These are phyloP conservation scores for Endocladia muricata DNA, from an alignment of 31 red algal species.

Conservation along the genomic window DNA sequence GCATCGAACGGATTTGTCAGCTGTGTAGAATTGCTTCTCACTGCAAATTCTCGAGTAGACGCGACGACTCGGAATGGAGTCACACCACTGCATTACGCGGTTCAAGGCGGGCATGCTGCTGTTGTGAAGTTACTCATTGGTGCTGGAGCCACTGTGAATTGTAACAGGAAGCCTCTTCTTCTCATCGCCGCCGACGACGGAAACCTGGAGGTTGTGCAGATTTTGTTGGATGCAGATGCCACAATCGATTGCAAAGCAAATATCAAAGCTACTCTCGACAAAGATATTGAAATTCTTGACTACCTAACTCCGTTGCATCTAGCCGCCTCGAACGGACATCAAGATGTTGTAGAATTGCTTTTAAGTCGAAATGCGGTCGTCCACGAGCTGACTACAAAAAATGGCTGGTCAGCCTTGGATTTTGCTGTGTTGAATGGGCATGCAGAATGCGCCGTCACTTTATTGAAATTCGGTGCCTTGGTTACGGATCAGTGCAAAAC, in stretches of 20 bases:
- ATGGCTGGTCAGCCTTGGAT: slow-evolving; percentile 85
- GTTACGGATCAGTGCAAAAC: slow-evolving; percentile 81
- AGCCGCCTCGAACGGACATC: slow-evolving; percentile 79
- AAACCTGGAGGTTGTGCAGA: slow-evolving; percentile 67
- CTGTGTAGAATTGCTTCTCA: slow-evolving; percentile 54
- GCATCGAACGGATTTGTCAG: slow-evolving; percentile 65
- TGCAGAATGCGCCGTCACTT: slow-evolving; percentile 61
- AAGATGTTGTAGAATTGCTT: slow-evolving; percentile 79
- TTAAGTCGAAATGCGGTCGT: slow-evolving; percentile 68
- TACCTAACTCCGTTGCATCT: slow-evolving; percentile 83
- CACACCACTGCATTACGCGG: slow-evolving; percentile 87
- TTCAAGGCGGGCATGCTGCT: slow-evolving; percentile 69
- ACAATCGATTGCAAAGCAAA: slow-evolving; percentile 74
- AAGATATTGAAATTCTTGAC: slow-evolving; percentile 78
- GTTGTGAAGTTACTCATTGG: slow-evolving; percentile 69
- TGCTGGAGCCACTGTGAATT: slow-evolving; percentile 55
- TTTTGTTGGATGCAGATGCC: slow-evolving; percentile 67
- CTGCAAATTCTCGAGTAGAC: slow-evolving; percentile 65
- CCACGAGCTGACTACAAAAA: slow-evolving; percentile 69
- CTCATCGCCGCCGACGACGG: slow-evolving; percentile 91
- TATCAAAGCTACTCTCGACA: slow-evolving; percentile 77
- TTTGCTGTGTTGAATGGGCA: slow-evolving; percentile 90
- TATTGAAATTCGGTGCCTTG: slow-evolving; percentile 61
- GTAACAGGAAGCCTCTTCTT: slow-evolving; percentile 73
- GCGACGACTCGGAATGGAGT: slow-evolving; percentile 54